These are phyloP conservation scores for Trametes sp. DNA, from an alignment of 1,284 basidiomycete genomes.

Conservation along the genomic window DNA sequence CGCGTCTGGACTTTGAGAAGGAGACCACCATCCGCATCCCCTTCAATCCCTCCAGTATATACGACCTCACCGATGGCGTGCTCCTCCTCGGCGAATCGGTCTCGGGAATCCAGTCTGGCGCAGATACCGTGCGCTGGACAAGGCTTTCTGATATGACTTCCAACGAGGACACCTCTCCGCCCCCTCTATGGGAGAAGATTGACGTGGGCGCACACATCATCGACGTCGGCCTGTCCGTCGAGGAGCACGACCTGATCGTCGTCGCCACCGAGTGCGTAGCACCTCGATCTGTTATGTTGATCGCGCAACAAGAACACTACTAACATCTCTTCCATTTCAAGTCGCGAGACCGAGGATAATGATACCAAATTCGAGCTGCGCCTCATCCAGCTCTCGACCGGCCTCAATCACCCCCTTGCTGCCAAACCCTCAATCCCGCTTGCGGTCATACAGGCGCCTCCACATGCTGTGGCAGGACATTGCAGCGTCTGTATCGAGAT, in stretches of 20 bases:
- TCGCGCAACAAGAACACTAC: no score
- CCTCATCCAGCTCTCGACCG: conserved; percentile 51
- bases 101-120: conserved; percentile 20
- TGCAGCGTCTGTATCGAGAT: conserved; percentile 55
- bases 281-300: conserved; percentile 20
- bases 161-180: not conserved
- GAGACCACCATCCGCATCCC: conserved; percentile 25
- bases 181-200: conserved; percentile 44
- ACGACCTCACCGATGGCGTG: conserved; percentile 52
- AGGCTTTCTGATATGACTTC: conserved; percentile 1
- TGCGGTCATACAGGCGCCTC: conserved; percentile 18
- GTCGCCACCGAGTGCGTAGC: conserved; percentile 47
- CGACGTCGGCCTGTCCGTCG: conserved; percentile 53
- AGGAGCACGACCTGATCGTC: conserved; percentile 58
- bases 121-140: conserved; percentile 24
- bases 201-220: conserved; percentile 38
- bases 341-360: conserved; percentile 22
- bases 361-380: conserved; percentile 38
- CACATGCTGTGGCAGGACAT: conserved; percentile 17
- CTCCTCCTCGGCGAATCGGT: conserved; percentile 50
- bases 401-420: conserved; percentile 50
- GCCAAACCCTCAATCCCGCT: conserved; percentile 42
- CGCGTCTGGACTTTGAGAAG: conserved; percentile 27
- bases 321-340: not conserved
- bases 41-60: conserved; percentile 44